These are phyloP conservation scores for Pezicula radicicola DNA, from an alignment of 2,329 filamentous ascomycete genomes.

Conservation along the genomic window DNA sequence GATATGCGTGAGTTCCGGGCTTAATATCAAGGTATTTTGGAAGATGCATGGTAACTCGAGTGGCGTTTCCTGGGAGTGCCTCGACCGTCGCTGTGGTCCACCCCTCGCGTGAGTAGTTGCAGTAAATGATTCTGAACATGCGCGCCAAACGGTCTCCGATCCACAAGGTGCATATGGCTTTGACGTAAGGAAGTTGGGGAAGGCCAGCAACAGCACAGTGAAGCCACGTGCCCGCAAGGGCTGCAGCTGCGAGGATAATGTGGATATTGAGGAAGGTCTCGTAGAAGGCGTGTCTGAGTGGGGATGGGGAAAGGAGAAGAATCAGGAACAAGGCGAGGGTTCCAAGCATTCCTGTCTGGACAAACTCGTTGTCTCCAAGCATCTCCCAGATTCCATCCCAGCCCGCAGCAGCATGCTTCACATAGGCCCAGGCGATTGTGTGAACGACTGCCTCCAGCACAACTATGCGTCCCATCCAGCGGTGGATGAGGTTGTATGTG, in stretches of 20 bases:
- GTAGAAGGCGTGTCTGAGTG: slow-evolving; percentile 90
- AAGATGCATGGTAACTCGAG: slow-evolving; percentile 67
- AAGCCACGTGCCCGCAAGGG: slow-evolving; percentile 71
- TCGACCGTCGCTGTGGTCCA: slow-evolving; percentile 66
- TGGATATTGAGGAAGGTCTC: slow-evolving; percentile 92
- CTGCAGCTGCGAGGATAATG: slow-evolving; percentile 68
- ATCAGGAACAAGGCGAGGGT: slow-evolving; percentile 62
- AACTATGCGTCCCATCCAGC: slow-evolving; percentile 77
- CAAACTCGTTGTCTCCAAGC: slow-evolving; percentile 59
- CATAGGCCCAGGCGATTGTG: slow-evolving; percentile 70
- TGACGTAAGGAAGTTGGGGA: slow-evolving; percentile 68
- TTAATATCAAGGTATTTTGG: slow-evolving; percentile 63
- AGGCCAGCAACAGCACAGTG: slow-evolving; percentile 70
- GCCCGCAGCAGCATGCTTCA: slow-evolving; percentile 64
- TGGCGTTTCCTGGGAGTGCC: slow-evolving; percentile 65
- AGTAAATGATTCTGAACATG: slow-evolving; percentile 59
- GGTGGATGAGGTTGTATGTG: slow-evolving; percentile 88
- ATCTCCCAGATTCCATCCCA: slow-evolving; percentile 53
- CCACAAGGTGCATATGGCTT: slow-evolving; percentile 77
- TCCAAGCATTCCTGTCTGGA: slow-evolving; percentile 60
- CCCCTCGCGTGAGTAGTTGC: slow-evolving; percentile 52
- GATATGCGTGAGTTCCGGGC: slow-evolving; percentile 72
- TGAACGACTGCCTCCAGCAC: slow-evolving; percentile 69
- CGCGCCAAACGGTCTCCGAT: slow-evolving; percentile 65
- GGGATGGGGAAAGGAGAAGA: slow-evolving; percentile 68